Percentiles rank a stretch among this genome's conserved stretches.
Evolutionary conservation across 2,329 filamentous ascomycete genomes (phyloP).

Genomic region (Simplicillium aogashimaense): DNA sequence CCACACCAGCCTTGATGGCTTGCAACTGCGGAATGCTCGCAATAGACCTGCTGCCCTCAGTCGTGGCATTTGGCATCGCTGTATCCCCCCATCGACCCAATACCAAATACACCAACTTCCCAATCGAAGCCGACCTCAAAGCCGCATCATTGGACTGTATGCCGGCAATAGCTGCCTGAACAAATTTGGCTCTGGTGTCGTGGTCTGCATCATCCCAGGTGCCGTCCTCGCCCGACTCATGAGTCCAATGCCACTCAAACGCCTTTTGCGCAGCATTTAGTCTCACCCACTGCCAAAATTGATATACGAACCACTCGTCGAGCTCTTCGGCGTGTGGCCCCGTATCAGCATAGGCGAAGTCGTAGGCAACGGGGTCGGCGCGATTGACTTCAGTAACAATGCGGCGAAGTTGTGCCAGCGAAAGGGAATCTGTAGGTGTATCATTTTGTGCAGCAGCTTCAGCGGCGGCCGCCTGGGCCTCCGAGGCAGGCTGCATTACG

Average conservation of each 20-base stretch:
- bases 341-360: conserved; percentile 70
- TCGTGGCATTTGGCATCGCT: conserved; percentile 37
- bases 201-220: conserved; percentile 59
- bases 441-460: conserved; percentile 8
- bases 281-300: conserved; percentile 73
- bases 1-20: conserved; percentile 46
- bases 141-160: conserved; percentile 34
- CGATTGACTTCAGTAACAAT: conserved; percentile 67
- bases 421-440: conserved; percentile 57
- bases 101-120: conserved; percentile 49
- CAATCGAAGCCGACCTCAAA: conserved; percentile 41
- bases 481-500: conserved; percentile 13
- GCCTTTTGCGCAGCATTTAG: conserved; percentile 64
- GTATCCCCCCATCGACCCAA: conserved; percentile 64
- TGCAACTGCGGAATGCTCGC: conserved; percentile 48
- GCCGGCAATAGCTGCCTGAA: conserved; percentile 39
- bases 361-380: conserved; percentile 64
- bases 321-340: conserved; percentile 76
- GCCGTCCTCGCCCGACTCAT: conserved; percentile 25
- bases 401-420: conserved; percentile 61
- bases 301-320: conserved; percentile 96
- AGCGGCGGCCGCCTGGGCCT: conserved; percentile 18
- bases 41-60: conserved; percentile 33
- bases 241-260: conserved; percentile 69
- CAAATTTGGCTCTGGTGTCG: conserved; percentile 45